These are phyloP conservation scores for Oemleria cerasiformis DNA, from an alignment of 306 rosid species.

Conservation along the genomic window DNA sequence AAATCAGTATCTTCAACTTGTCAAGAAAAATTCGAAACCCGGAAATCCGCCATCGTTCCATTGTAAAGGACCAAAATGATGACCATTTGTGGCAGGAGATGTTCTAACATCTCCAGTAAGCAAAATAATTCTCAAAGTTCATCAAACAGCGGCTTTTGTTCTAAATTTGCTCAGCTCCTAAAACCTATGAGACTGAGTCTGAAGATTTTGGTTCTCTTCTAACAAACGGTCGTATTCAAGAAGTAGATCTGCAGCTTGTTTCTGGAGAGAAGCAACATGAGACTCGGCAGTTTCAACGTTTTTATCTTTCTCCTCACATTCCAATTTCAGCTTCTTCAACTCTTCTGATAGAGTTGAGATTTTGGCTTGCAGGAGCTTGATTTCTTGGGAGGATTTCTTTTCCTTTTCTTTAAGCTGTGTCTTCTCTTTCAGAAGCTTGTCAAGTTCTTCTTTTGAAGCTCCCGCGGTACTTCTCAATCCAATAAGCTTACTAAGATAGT, in stretches of 20 bases:
- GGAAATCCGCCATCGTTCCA: neutral
- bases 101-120: slow-evolving; percentile 13
- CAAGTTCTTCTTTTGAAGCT: slow-evolving; percentile 66
- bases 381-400: slow-evolving; percentile 52
- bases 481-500: slow-evolving; percentile 59
- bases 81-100: slow-evolving; percentile 6
- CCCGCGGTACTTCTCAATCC: slow-evolving; percentile 41
- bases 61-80: neutral
- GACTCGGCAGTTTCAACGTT: slow-evolving; percentile 62
- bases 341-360: slow-evolving; percentile 38
- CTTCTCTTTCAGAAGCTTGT: slow-evolving; percentile 51
- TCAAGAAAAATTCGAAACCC: neutral
- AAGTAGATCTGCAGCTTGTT: slow-evolving; percentile 76
- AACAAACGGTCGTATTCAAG: slow-evolving; percentile 77
- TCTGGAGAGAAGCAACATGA: slow-evolving; percentile 70
- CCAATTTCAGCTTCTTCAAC: slow-evolving; percentile 62
- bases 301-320: slow-evolving; percentile 60
- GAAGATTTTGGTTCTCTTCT: slow-evolving; percentile 85
- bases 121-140: slow-evolving; percentile 23
- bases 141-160: slow-evolving; percentile 14
- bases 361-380: slow-evolving; percentile 49
- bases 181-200: slow-evolving; percentile 46
- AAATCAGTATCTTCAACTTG: too few relatives aligned
- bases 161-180: slow-evolving; percentile 33
- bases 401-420: slow-evolving; percentile 49